These are phyloP conservation scores for Agarophyton chilense DNA, from an alignment of 23 red algal species.

Conservation along the genomic window DNA sequence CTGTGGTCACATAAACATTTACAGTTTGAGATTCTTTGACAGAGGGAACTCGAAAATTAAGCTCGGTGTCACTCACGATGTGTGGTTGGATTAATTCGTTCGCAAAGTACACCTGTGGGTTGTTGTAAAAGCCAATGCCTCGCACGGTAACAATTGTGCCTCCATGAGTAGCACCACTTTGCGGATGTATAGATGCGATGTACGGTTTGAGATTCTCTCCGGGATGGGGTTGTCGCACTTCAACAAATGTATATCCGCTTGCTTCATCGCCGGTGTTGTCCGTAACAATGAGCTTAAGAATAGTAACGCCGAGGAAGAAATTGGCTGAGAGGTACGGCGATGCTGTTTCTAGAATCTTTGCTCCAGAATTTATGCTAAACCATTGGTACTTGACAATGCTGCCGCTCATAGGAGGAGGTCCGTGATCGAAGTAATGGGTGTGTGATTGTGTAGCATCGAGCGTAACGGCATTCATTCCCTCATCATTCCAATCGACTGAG, in stretches of 20 bases:
- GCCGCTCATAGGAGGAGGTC: slow-evolving; percentile 41
- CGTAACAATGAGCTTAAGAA: slow-evolving; percentile 68
- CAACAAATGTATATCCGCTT: slow-evolving; percentile 54
- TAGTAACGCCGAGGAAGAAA: slow-evolving; percentile 61
- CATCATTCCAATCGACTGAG: slow-evolving; percentile 57
- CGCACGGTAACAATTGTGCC: slow-evolving; percentile 45
- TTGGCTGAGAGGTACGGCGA: slow-evolving; percentile 43
- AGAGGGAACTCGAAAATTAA: slow-evolving; percentile 32
- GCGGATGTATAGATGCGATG: slow-evolving; percentile 27
- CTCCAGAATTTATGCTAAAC: slow-evolving; percentile 42
- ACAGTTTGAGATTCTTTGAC: slow-evolving; percentile 20
- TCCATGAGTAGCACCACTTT: slow-evolving; percentile 17
- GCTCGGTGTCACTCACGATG: slow-evolving; percentile 42
- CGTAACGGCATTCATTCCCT: slow-evolving; percentile 56
- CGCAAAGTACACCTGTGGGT: slow-evolving; percentile 37
- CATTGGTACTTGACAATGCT: slow-evolving; percentile 62
- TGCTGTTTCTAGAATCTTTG: slow-evolving; percentile 31
- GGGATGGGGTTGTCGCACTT: slow-evolving; percentile 36
- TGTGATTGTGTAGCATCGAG: slow-evolving; percentile 65
- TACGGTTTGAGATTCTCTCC: slow-evolving; percentile 33
- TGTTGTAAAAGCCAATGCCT: slow-evolving; percentile 68
- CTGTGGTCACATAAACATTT: slow-evolving; percentile 42
- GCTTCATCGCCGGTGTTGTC: slow-evolving; percentile 69
- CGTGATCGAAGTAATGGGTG: slow-evolving; percentile 72
- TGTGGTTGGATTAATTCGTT: slow-evolving; percentile 12